Evolutionary conservation across 805 yeast genomes (phyloP), one percentile per base, ranked within the genome.

Genomic region (Yarrowia phangngaensis): DNA sequence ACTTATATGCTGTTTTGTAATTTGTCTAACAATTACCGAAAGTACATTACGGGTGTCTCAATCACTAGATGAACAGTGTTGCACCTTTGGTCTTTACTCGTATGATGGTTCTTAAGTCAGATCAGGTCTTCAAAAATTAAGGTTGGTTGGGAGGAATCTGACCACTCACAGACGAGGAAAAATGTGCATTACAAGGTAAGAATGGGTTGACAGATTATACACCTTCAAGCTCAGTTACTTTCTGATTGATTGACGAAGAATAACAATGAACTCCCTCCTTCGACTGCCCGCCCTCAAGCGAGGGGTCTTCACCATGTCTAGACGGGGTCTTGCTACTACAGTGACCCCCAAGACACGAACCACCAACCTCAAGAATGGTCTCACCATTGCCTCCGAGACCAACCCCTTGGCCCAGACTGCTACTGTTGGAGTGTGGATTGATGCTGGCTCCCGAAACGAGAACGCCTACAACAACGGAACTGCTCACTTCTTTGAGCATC

Each of bases 361-460:
- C 8, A 78, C 96, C 1, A 78, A 82, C 3, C 71, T 92, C 47
- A 70, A 81, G n/a, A 92, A 92, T 63, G 99, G 99, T 3, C 68
- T 92, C 33, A 90, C 97, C 0, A 95, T 90, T 29, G 98, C 97
- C 49, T 76, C 94, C 35, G 97, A 92, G 64, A 61, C 73, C 33
- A 78, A 84, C 63, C 97, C 97, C 8, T 81, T 84, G 54, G 81
- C 94, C 6, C 75, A 82, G 57, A 88, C 97, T 33, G 97, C 98
- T 53, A 92, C 98, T 2, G 96, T 92, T 11, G 98, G 97, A 2
- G 90, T 92, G 50, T 94, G 96, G 90, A 88, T 92, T 54, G 96
- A 92, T 67, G 96, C 98, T 30, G 99, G 99, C 2, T 89, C 97
- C 3, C 75, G 99, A 54, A 97, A 97, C 3, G 99, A 92, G 67